Conservation (phyloP, 441 rosid genomes). For the Flueggea neowawraea region DNA sequence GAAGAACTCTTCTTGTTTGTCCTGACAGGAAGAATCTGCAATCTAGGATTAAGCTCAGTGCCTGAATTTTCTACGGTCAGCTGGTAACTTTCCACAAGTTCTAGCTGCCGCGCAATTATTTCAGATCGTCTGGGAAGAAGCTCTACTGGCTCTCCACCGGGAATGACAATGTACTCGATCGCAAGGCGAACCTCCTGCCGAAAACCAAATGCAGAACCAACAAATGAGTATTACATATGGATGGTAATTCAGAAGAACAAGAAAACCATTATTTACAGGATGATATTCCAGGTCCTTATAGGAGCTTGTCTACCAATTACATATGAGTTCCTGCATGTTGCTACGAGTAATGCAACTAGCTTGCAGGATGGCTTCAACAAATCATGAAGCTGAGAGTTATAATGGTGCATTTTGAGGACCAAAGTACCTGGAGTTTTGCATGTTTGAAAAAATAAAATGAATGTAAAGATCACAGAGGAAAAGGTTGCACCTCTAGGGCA, state of each 20-base stretch:
- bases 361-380: too few species aligned
- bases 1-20: constrained; percentile 42
- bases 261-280: too few species aligned
- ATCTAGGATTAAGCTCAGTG: constrained; percentile 67
- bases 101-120: constrained; percentile 77
- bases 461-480: constrained; percentile 7
- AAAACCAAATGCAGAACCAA: constrained; percentile 6
- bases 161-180: constrained; percentile 92
- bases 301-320: too few species aligned
- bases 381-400: too few species aligned
- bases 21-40: constrained; percentile 86
- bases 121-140: constrained; percentile 91
- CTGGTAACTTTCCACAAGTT: constrained; percentile 88
- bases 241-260: too few species aligned
- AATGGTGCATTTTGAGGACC: not conserved
- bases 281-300: too few species aligned
- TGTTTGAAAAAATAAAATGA: not conserved
- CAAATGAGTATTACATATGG: too few species aligned
- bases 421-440: not conserved
- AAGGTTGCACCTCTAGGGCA: constrained; percentile 80
- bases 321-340: too few species aligned
- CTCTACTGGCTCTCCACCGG: constrained; percentile 95
- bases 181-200: constrained; percentile 86
- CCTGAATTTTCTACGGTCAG: constrained; percentile 86
- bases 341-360: too few species aligned